Base-by-base conservation (phyloP, 768 basidiomycete species). In the Cystobasidiopsis lactophilus region DNA sequence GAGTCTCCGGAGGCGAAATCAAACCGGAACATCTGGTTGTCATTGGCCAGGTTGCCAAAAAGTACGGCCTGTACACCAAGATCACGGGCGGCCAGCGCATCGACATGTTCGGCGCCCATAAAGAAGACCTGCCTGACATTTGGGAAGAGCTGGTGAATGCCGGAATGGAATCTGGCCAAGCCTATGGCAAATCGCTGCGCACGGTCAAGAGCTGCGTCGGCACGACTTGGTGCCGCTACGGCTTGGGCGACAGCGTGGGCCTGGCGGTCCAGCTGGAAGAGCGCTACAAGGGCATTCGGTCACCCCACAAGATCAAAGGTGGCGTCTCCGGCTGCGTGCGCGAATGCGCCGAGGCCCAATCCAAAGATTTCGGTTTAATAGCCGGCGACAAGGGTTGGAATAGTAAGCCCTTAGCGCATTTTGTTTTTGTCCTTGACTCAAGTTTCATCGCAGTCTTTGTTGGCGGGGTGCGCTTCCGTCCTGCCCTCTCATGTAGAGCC, bases 351-450 rank as follows among this genome's bases (percentile, higher is more conserved):
- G 80, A 82, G 64, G 80, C 80, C 2, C 80, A 83, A 59, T 68
- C 69, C 13, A 79, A 75, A 61, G 79, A 82, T 63, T 83, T 82
- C 58, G 80, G 80, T 13, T 65, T 81, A 37, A 82, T 82, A 52
- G 80, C 79, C 1, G 80, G 78, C 0, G 77, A 76, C 65, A 80
- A 82, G 64, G 80, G 80, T n/a, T 82, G 79, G 78, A 80, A 82
- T 59, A 63, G 72, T 75, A 56, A 54, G 69, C 57, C 2, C 3
- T 2, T 33, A 18, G 0, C 18, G 38, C 45, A 3, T 39, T 59
- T 55, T 40, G 23, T 13, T 26, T 37, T 9, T 2, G 7, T 40
- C 4, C 29, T n/a, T n/a, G n/a, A n/a, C 21, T 26, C 24, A 43
- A 9, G 14, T 41, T 48, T 11, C 37, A 18, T 45, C 50, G 16